phyloP scores from a whole-genome alignment of 768 basidiomycete species.

The Ramaria rubella region DNA sequence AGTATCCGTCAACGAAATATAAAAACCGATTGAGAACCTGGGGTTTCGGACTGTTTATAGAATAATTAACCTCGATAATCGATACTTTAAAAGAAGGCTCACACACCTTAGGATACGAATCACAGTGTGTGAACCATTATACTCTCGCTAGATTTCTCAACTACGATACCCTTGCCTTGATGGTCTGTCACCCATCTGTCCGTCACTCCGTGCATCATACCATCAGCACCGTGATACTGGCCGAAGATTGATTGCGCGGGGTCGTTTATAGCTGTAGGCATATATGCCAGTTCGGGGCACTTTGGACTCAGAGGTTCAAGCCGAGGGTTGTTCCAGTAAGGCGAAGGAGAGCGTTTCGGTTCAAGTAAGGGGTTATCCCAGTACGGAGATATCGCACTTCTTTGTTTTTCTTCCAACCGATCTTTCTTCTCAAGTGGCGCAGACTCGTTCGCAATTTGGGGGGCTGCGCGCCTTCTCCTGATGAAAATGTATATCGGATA shows the following conservation, averaged over 20 bases:
- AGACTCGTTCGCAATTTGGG: background rate
- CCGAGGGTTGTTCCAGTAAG: background rate
- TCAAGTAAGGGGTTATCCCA: background rate
- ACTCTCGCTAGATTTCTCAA: background rate
- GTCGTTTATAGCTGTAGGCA: background rate
- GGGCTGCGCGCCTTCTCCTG: background rate
- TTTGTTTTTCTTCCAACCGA: no score
- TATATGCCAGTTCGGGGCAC: background rate
- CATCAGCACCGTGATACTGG: background rate
- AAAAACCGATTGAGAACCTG: background rate
- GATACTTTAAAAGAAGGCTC: background rate
- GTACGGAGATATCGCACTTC: no score
- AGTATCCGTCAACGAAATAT: no score
- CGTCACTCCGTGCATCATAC: background rate
- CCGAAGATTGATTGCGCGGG: background rate
- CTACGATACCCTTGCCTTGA: background rate
- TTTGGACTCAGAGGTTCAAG: background rate
- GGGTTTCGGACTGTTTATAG: background rate
- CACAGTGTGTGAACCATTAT: background rate
- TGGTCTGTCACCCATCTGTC: background rate
- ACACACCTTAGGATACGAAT: background rate
- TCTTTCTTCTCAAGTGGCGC: background rate
- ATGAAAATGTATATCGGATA: background rate
- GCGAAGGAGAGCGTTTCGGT: background rate
- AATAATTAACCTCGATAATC: background rate